A percentile compares a stretch with the other conserved stretches of the same genome.
These are phyloP conservation scores for Phytophthora foliorum DNA, from an alignment of 352 stramenopile genomes.

Conservation along the genomic window DNA sequence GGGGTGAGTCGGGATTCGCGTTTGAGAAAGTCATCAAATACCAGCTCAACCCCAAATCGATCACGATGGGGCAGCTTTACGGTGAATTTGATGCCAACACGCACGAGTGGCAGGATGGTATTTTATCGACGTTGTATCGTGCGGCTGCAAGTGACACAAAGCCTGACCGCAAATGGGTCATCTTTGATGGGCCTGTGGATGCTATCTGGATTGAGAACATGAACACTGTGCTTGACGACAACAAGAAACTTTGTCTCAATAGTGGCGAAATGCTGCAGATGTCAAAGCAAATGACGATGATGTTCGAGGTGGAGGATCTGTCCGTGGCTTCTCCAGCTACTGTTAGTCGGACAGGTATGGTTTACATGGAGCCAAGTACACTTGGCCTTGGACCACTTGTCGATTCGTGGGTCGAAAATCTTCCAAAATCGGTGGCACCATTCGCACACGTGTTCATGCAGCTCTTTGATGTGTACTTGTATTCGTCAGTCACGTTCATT, in stretches of 20 bases:
- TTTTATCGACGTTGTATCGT: slow-evolving; percentile 95
- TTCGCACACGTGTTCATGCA: slow-evolving; percentile 59
- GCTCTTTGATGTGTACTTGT: slow-evolving; percentile 94
- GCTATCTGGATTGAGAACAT: slow-evolving; percentile 98
- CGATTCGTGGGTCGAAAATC: slow-evolving; percentile 90
- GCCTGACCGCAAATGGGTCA: slow-evolving; percentile 94
- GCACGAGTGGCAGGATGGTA: slow-evolving; percentile 96
- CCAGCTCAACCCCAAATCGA: slow-evolving; percentile 96
- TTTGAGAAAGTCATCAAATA: slow-evolving; percentile 93
- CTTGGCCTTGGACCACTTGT: slow-evolving; percentile 91
- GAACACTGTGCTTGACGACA: slow-evolving; percentile 97
- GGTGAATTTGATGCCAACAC: slow-evolving; percentile 96
- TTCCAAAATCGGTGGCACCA: slow-evolving; percentile 47
- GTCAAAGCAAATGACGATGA: slow-evolving; percentile 97
- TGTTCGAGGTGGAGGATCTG: slow-evolving; percentile 98
- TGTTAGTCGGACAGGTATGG: slow-evolving; percentile 95
- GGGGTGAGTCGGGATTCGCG: slow-evolving; percentile 82
- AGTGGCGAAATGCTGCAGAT: slow-evolving; percentile 96
- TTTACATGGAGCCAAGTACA: slow-evolving; percentile 96
- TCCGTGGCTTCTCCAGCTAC: slow-evolving; percentile 95
- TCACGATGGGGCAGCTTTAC: slow-evolving; percentile 96
- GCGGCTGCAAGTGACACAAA: slow-evolving; percentile 89
- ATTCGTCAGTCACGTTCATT: slow-evolving; percentile 88
- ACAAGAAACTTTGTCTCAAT: slow-evolving; percentile 96
- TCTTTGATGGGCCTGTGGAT: slow-evolving; percentile 96